These are phyloP conservation scores for Escovopsis sp. DNA, from an alignment of 2,329 filamentous ascomycete species.

Conservation along the genomic window DNA sequence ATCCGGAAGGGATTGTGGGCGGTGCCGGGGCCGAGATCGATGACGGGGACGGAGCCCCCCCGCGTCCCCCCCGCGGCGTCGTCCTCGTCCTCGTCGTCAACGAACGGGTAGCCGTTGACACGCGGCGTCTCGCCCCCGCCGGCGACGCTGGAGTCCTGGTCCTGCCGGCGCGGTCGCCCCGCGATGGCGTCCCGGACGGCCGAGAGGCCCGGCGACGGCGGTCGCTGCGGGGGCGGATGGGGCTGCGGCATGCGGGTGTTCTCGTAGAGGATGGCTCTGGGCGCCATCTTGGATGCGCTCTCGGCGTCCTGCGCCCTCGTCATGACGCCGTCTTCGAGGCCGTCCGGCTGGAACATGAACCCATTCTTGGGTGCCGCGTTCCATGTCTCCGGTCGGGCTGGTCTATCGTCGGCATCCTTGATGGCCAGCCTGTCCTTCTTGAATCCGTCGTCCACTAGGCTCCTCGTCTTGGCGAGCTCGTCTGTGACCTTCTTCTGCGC, in stretches of 20 bases:
- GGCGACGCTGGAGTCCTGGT: constrained; percentile 41
- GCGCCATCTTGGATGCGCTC: constrained; percentile 53
- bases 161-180: constrained; percentile 46
- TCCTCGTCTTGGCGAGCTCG: constrained; percentile 29
- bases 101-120: constrained; percentile 87
- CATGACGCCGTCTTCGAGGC: constrained; percentile 40
- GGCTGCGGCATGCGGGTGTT: constrained; percentile 64
- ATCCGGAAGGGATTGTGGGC: constrained; percentile 70
- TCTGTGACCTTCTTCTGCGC: constrained; percentile 48
- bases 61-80: constrained; percentile 10
- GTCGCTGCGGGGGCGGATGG: constrained; percentile 25
- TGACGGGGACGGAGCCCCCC: constrained; percentile 18
- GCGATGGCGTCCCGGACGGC: constrained; percentile 73
- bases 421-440: constrained; percentile 45
- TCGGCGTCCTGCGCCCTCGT: constrained; percentile 57
- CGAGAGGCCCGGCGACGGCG: constrained; percentile 69
- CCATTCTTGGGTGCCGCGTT: constrained; percentile 59
- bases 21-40: constrained; percentile 44
- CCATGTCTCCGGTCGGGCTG: constrained; percentile 66
- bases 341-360: constrained; percentile 71
- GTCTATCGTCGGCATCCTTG: constrained; percentile 51
- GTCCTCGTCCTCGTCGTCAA: constrained; percentile 60
- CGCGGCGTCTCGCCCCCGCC: constrained; percentile 66
- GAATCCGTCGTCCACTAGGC: constrained; percentile 40
- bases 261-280: constrained; percentile 62